Evolutionary conservation across 139 green algal genomes (phyloP).

Genomic region (Haematococcus lacustris): DNA sequence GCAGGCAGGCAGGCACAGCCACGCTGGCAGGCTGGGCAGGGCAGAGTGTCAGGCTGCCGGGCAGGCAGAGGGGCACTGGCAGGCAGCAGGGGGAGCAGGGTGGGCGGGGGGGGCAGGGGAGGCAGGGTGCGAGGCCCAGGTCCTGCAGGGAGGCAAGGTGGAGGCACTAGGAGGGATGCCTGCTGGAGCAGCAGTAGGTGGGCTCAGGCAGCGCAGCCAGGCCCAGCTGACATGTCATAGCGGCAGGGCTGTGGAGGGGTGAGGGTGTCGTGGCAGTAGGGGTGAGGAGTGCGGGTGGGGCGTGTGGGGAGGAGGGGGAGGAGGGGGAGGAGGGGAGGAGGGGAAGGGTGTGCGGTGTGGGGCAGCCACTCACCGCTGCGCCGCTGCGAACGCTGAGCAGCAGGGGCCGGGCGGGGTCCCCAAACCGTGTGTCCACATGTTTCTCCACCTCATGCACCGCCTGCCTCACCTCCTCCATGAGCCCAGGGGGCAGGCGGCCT

Average conservation of each 20-base stretch:
- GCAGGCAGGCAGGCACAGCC: background rate
- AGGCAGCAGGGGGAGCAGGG: too few relatives aligned
- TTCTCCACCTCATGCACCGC: constrained; percentile 53
- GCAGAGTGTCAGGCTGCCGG: background rate
- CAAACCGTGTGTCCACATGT: constrained; percentile 57
- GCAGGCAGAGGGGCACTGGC: too few relatives aligned
- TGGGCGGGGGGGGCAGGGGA: background rate
- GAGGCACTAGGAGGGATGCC: background rate
- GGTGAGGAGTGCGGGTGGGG: too few relatives aligned
- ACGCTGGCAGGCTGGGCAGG: background rate
- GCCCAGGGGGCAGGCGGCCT: background rate
- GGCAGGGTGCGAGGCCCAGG: background rate
- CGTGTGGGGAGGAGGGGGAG: too few relatives aligned
- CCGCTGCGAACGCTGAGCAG: constrained; percentile 82
- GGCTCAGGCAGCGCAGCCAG: too few relatives aligned
- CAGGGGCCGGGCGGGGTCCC: constrained; percentile 57
- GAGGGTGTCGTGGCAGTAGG: too few relatives aligned
- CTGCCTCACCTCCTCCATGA: constrained; percentile 1
- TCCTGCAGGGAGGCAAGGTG: background rate
- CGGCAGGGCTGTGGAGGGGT: too few relatives aligned
- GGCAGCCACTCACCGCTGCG: constrained; percentile 51
- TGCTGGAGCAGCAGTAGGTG: too few relatives aligned
- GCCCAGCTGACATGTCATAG: too few relatives aligned
- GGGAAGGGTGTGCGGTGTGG: too few relatives aligned
- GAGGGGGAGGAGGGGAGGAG: too few relatives aligned